These are phyloP conservation scores for Fusarium kyushuense DNA, from an alignment of 2,329 filamentous ascomycete genomes.

Conservation along the genomic window DNA sequence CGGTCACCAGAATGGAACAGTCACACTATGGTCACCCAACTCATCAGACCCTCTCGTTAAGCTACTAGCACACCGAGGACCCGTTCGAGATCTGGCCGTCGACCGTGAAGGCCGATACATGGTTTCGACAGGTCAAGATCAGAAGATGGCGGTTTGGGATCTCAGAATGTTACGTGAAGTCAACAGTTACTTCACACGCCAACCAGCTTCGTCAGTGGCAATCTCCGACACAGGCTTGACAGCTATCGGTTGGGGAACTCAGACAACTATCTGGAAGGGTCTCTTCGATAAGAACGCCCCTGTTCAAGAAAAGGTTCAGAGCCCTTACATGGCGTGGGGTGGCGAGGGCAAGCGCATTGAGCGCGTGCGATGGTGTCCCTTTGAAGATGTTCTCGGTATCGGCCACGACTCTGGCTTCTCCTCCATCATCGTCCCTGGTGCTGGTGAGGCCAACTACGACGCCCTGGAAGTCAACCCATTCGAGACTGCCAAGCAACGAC, in stretches of 20 bases:
- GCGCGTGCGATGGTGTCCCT: slow-evolving; percentile 90
- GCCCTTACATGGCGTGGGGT: slow-evolving; percentile 93
- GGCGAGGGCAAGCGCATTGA: slow-evolving; percentile 86
- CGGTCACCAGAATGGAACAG: slow-evolving; percentile 94
- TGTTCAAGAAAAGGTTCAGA: slow-evolving; percentile 83
- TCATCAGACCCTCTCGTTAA: slow-evolving; percentile 88
- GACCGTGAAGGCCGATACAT: slow-evolving; percentile 95
- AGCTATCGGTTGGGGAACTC: slow-evolving; percentile 91
- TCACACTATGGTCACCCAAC: slow-evolving; percentile 97
- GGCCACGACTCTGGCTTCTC: slow-evolving; percentile 88
- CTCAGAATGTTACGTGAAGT: slow-evolving; percentile 94
- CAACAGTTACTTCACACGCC: slow-evolving; percentile 85
- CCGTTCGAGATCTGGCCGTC: slow-evolving; percentile 85
- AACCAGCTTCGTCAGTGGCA: slow-evolving; percentile 83
- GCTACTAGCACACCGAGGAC: slow-evolving; percentile 87
- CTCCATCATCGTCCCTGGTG: slow-evolving; percentile 89
- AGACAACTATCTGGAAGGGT: slow-evolving; percentile 90
- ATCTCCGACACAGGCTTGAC: slow-evolving; percentile 92
- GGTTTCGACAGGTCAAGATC: slow-evolving; percentile 91
- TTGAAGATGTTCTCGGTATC: slow-evolving; percentile 90
- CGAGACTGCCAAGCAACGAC: slow-evolving; percentile 91
- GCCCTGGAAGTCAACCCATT: slow-evolving; percentile 94
- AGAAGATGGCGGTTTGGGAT: slow-evolving; percentile 95
- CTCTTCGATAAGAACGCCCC: slow-evolving; percentile 80
- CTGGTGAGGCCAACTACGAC: slow-evolving; percentile 98